Percentiles rank a stretch among this genome's conserved stretches.
phyloP scores from a whole-genome alignment of 192 early-diverging fungal species.

The Glomus cerebriforme region DNA sequence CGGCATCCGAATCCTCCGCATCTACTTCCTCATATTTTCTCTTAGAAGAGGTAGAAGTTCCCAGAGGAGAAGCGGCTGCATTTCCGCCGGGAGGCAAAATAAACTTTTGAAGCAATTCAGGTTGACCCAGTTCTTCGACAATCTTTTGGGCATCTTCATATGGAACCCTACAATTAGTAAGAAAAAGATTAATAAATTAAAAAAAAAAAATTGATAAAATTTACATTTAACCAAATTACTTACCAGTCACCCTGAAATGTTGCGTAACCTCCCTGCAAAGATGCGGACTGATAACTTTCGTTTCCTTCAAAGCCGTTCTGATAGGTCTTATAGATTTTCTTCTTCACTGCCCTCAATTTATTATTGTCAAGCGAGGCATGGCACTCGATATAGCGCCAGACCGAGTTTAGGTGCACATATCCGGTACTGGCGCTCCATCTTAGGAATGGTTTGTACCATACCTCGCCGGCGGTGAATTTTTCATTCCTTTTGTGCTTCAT shows the following conservation, averaged over 20 bases:
- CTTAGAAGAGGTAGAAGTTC: neutral
- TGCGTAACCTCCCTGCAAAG: neutral
- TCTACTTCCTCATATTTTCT: neutral
- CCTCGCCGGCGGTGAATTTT: neutral
- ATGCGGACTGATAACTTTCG: neutral
- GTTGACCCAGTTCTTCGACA: neutral
- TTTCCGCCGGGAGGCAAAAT: neutral
- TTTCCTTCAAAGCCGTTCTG: neutral
- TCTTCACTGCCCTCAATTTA: neutral
- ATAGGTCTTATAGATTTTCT: neutral
- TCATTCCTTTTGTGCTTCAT: neutral
- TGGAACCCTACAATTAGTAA: neutral
- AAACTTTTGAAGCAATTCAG: neutral
- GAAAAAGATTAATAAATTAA: too few species aligned
- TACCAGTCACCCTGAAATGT: neutral
- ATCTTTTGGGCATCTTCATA: neutral
- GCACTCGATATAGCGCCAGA: neutral
- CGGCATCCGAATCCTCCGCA: neutral
- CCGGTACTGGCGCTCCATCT: neutral
- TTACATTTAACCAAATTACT: neutral
- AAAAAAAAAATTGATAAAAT: neutral
- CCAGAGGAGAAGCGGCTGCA: neutral
- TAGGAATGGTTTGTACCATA: neutral
- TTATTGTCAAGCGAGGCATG: neutral
- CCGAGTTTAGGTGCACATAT: neutral